Percentiles rank a stretch among this genome's conserved stretches.
Evolutionary conservation across 768 basidiomycete genomes (phyloP).

Genomic region (Symmetrospora coprosmae): DNA sequence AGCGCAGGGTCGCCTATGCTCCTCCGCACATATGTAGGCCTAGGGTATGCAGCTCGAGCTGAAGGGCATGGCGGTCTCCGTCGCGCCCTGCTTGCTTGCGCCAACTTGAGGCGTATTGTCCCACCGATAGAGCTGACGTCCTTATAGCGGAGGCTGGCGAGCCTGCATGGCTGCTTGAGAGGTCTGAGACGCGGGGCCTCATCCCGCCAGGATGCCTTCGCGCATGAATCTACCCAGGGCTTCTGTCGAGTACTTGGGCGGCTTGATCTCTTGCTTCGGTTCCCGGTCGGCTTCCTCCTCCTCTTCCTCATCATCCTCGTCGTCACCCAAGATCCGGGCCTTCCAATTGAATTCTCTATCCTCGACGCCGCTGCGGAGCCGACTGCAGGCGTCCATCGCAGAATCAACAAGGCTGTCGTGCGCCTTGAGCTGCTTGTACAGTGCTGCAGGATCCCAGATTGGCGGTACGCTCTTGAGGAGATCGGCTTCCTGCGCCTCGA

Average conservation of each 20-base stretch:
- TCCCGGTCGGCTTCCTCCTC: neutral
- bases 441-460: neutral
- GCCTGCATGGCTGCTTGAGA: too few relatives aligned
- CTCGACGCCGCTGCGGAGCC: neutral
- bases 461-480: constrained; percentile 8
- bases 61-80: too few relatives aligned
- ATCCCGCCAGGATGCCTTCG: constrained; percentile 10
- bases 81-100: too few relatives aligned
- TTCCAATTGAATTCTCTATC: constrained; percentile 19
- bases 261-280: neutral
- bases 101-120: too few relatives aligned
- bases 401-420: constrained; percentile 16
- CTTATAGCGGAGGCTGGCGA: too few relatives aligned
- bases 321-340: neutral
- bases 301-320: constrained; percentile 20
- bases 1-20: too few relatives aligned
- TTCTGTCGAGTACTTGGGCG: neutral
- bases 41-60: too few relatives aligned
- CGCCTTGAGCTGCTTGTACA: constrained; percentile 11
- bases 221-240: constrained; percentile 16
- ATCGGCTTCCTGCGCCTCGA: neutral
- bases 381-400: neutral
- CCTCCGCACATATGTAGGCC: too few relatives aligned
- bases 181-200: too few relatives aligned
- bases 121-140: too few relatives aligned